phyloP scores from a whole-genome alignment of 1,139 yeast genomes.

The Suhomyces bokatorum region DNA sequence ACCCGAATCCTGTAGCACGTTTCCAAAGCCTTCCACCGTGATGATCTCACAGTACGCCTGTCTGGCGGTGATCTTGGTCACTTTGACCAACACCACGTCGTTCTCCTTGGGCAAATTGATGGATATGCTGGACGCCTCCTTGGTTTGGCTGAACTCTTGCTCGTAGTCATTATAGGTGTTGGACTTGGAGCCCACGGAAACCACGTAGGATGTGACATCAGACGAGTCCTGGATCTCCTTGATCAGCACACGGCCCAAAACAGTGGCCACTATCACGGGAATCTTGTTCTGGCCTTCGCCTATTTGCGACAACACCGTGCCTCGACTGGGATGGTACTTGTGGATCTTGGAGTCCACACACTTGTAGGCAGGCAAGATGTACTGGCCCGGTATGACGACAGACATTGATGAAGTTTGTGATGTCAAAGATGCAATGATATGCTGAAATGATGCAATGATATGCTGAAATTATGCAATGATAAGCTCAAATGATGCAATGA shows the following conservation, averaged over 20 bases:
- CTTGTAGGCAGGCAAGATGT: slow-evolving; percentile 39
- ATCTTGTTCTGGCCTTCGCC: slow-evolving; percentile 26
- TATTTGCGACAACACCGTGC: slow-evolving; percentile 38
- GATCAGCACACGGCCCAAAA: slow-evolving; percentile 58
- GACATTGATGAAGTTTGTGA: no score
- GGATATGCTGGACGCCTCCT: slow-evolving; percentile 26
- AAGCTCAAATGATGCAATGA: no score
- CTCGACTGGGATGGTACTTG: slow-evolving; percentile 38
- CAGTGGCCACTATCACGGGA: slow-evolving; percentile 64
- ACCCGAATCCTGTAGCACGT: slow-evolving; percentile 62
- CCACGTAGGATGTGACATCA: slow-evolving; percentile 26
- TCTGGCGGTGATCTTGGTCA: slow-evolving; percentile 62
- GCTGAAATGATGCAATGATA: no score
- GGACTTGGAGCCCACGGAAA: slow-evolving; percentile 33
- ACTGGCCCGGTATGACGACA: slow-evolving; percentile 77
- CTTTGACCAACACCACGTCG: slow-evolving; percentile 77
- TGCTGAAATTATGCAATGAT: no score
- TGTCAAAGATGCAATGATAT: no score
- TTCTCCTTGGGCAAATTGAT: slow-evolving; percentile 79
- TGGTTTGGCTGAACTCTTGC: slow-evolving; percentile 20
- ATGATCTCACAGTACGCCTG: slow-evolving; percentile 85
- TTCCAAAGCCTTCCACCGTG: slow-evolving; percentile 70
- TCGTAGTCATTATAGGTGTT: slow-evolving; percentile 37
- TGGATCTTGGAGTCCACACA: slow-evolving; percentile 25
- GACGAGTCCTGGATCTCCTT: slow-evolving; percentile 21